Base-by-base conservation (phyloP, 2,329 filamentous ascomycete species). In the Aspergillus melleus region DNA sequence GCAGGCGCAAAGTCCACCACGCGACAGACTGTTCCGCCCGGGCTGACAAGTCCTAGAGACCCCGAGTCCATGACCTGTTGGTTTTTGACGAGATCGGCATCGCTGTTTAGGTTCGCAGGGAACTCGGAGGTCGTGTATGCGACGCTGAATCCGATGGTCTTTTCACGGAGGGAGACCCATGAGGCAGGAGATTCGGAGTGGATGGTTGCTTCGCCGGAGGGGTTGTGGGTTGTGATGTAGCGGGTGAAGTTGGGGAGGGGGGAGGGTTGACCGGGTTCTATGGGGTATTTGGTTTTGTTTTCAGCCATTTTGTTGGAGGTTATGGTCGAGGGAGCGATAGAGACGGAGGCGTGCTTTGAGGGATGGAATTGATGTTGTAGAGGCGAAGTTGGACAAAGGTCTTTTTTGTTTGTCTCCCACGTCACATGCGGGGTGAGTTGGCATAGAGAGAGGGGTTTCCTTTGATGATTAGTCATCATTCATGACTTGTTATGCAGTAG, bases 1-100 rank as follows among this genome's bases (percentile, higher is more conserved):
- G 70, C 72, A 0, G 82, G 82, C 0, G 73, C 73, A 63, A 84
- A 81, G 66, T 84, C 81, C 22, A 83, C 80, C 57, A 80, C 74
- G 1, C 81, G 76, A 29, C 76, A 77, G 0, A 82, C 77, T 0
- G 74, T 79, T 44, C 80, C 81, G 4, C 69, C 65, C 5, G 70
- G 67, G 16, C 73, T 77, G 14, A 77, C 76, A 1, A 79, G 64
- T 0, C 77, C 77, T 11, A 77, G 62, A 6, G 67, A 65, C 6
- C 67, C 67, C 0, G 62, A 65, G 6, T 65, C 29, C 2, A 66
- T 55, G 52, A 75, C 20, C 8, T 68, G 42, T 19, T 76, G 68
- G 64, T 78, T 70, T 9, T 66, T 55, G 20, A 61, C 60, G 50
- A 79, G 49, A 63, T 80, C 77, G 6, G 66, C 61, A 19, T 77